These are phyloP conservation scores for Pseudogymnoascus sp. DNA, from an alignment of 2,329 filamentous ascomycete genomes.

Conservation along the genomic window DNA sequence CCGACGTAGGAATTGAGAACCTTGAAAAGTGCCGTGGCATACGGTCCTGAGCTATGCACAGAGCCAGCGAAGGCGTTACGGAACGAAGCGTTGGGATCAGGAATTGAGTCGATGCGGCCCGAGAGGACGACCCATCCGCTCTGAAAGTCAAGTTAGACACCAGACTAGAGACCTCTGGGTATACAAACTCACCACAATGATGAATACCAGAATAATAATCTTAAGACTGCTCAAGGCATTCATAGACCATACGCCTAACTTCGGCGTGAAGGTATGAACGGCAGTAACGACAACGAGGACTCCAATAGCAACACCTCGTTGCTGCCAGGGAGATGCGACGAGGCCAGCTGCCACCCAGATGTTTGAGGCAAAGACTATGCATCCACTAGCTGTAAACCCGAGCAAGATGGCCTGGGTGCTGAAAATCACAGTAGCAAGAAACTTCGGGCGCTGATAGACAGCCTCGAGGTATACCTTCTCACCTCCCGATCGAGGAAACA, in stretches of 20 bases:
- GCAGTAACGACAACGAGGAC: conserved; percentile 38
- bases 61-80: conserved; percentile 40
- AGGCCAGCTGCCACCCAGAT: conserved; percentile 42
- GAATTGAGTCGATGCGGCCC: conserved; percentile 29
- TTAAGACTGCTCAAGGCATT: conserved; percentile 41
- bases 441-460: conserved; percentile 40
- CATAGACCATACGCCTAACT: conserved; percentile 38
- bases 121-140: conserved; percentile 31
- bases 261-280: conserved; percentile 38
- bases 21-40: conserved; percentile 44
- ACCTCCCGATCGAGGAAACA: conserved; percentile 39
- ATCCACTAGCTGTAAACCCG: conserved; percentile 51
- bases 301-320: conserved; percentile 38
- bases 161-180: neutral
- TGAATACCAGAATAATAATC: conserved; percentile 38
- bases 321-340: conserved; percentile 37
- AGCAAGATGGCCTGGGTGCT: conserved; percentile 41
- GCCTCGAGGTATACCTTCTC: conserved; percentile 47
- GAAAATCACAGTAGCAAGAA: conserved; percentile 43
- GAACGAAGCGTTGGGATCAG: conserved; percentile 36
- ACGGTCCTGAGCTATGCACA: conserved; percentile 29
- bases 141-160: neutral
- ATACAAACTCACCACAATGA: conserved; percentile 29
- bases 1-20: conserved; percentile 47
- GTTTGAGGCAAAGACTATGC: conserved; percentile 52